Evolutionary conservation across 2,329 filamentous ascomycete genomes (phyloP), one percentile per base, ranked within the genome.

Genomic region (Massarina eburnea): DNA sequence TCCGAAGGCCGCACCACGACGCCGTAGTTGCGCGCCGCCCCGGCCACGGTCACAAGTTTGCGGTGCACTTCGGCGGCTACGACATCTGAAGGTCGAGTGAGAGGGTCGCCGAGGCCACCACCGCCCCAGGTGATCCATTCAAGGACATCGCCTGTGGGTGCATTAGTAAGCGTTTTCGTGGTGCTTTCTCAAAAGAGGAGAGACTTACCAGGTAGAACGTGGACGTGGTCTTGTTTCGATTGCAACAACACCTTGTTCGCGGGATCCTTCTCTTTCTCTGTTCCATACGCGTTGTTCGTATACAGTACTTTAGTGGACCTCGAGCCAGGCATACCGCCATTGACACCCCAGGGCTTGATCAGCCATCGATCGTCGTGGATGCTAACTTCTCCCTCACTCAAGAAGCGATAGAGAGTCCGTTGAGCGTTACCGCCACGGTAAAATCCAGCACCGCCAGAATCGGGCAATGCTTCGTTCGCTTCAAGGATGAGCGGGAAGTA

Each of bases 91-190:
- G 76, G 72, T 1, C 76, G 67, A 0, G 68, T 71, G 5, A 78
- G 59, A 0, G 74, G 71, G 55, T 78, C 74, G 24, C 75, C 76
- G 10, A 78, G 67, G 2, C 76, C 75, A 18, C 74, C 76, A 21
- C 74, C 76, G 36, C 75, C 75, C 75, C 75, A 78, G 4, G 76
- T 78, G 22, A 76, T 68, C 72, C 72, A 78, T 59, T 78, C 75
- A 4, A 78, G 71, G 1, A 77, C 65, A 48, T 79, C 76, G 10
- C 71, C 74, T 67, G 39, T 17, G 15, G n/a, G 9, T 2, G 9
- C 17, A 22, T 47, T 35, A 43, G 36, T 15, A 41, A 20, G 14
- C 15, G 12, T 15, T 15, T n/a, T 34, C 6, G 14, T 24, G n/a
- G 6, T 7, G 6, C 17, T 6, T 19, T 33, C 3, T 6, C 6